These are phyloP conservation scores for Pleurotus djamor DNA, from an alignment of 768 basidiomycete species.

Conservation along the genomic window DNA sequence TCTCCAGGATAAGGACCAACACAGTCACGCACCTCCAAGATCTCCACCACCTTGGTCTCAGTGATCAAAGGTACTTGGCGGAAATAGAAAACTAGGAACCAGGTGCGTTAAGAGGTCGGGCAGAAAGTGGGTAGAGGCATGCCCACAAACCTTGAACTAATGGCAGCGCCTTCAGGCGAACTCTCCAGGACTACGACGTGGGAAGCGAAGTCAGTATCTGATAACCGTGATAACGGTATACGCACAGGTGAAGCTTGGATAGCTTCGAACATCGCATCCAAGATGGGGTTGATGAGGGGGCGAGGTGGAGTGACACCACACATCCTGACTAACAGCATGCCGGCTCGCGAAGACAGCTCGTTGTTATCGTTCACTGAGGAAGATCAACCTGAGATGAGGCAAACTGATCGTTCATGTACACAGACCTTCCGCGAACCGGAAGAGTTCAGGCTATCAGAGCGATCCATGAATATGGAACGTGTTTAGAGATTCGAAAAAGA, in stretches of 20 bases:
- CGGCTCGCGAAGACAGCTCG: slow-evolving; percentile 64
- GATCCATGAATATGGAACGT: background rate
- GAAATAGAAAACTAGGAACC: slow-evolving; percentile 73
- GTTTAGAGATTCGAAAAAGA: background rate
- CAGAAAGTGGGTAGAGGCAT: background rate
- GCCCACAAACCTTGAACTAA: slow-evolving; percentile 64
- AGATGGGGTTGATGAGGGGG: slow-evolving; percentile 61
- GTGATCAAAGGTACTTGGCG: slow-evolving; percentile 80
- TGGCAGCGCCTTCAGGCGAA: slow-evolving; percentile 83
- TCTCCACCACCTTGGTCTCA: slow-evolving; percentile 73
- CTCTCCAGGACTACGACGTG: slow-evolving; percentile 72
- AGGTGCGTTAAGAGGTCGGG: background rate
- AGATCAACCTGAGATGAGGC: background rate
- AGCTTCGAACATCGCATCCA: slow-evolving; percentile 73
- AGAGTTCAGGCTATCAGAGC: slow-evolving; percentile 59
- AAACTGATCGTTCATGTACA: background rate
- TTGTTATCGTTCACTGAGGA: slow-evolving; percentile 67
- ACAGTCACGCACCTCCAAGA: slow-evolving; percentile 61
- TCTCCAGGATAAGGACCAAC: background rate
- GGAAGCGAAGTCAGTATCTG: background rate
- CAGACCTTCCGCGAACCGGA: slow-evolving; percentile 72
- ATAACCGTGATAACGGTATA: slow-evolving; percentile 1
- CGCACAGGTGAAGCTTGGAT: slow-evolving; percentile 75
- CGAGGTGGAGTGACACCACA: slow-evolving; percentile 82
- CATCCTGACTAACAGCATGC: slow-evolving; percentile 75